phyloP scores from a whole-genome alignment of 106 monocot species.

The Posidonia australis region DNA sequence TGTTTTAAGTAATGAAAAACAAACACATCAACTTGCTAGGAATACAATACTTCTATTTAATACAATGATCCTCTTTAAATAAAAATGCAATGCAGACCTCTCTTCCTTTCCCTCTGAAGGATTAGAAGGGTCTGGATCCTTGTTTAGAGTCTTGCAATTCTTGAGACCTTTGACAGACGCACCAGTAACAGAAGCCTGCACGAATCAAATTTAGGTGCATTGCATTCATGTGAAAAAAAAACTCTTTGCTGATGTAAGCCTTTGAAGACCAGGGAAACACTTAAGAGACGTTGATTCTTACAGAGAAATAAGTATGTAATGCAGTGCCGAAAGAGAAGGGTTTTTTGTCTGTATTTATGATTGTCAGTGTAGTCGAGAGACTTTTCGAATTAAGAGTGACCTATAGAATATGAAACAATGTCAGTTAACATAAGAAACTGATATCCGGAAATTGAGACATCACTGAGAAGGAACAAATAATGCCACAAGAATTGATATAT shows the following conservation, averaged over 20 bases:
- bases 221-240: neutral
- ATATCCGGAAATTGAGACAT: too few species aligned
- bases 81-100: constrained; percentile 33
- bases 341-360: constrained; percentile 78
- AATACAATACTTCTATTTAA: neutral
- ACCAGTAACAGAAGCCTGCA: constrained; percentile 65
- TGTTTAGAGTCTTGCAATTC: constrained; percentile 81
- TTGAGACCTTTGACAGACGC: constrained; percentile 76
- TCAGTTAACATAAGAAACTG: too few species aligned
- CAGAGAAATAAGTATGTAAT: constrained; percentile 84
- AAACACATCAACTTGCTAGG: neutral
- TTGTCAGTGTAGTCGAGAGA: constrained; percentile 47
- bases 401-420: constrained; percentile 14
- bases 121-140: constrained; percentile 86
- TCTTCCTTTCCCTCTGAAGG: constrained; percentile 77
- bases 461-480: too few species aligned
- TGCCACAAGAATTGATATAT: too few species aligned
- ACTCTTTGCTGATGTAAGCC: neutral
- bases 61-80: neutral
- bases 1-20: neutral
- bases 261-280: neutral
- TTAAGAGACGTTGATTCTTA: constrained; percentile 21
- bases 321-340: constrained; percentile 75
- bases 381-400: constrained; percentile 43
- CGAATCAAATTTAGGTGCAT: neutral